Conservation (phyloP, 805 yeast genomes). For the Wickerhamomyces sydowiorum region DNA sequence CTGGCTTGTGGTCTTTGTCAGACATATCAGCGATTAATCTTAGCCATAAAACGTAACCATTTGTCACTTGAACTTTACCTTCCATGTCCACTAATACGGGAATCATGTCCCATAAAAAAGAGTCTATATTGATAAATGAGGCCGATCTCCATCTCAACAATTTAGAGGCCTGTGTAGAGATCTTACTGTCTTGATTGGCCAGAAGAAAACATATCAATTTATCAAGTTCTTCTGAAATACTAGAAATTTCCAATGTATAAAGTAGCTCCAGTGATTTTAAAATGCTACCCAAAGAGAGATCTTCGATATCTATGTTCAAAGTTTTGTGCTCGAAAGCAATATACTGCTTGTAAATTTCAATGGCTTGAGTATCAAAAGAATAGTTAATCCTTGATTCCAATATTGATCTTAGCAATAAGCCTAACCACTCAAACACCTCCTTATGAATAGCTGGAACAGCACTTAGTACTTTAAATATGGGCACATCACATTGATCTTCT, state of each 20-base stretch:
- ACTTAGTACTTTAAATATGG: slow-evolving; percentile 1
- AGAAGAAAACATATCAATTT: slow-evolving; percentile 28
- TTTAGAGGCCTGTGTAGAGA: slow-evolving; percentile 33
- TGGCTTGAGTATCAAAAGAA: slow-evolving; percentile 1
- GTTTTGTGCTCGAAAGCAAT: neutral
- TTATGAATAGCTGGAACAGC: slow-evolving; percentile 5
- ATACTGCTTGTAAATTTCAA: neutral
- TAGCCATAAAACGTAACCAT: slow-evolving; percentile 50
- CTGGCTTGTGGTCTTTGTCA: neutral
- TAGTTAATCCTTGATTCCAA: slow-evolving; percentile 4
- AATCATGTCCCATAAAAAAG: slow-evolving; percentile 41
- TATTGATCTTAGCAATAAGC: slow-evolving; percentile 1
- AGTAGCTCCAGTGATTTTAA: slow-evolving; percentile 9
- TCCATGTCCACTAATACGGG: slow-evolving; percentile 28
- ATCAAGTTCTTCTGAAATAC: slow-evolving; percentile 16
- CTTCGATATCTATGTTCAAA: neutral
- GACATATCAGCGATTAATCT: slow-evolving; percentile 35
- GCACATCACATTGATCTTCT: neutral
- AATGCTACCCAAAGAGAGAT: neutral
- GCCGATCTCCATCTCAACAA: slow-evolving; percentile 51
- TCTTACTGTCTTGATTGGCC: slow-evolving; percentile 30
- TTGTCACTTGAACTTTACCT: slow-evolving; percentile 27
- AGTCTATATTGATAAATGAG: slow-evolving; percentile 16
- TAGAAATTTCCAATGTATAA: slow-evolving; percentile 4
- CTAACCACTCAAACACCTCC: slow-evolving; percentile 6